Evolutionary conservation across 768 basidiomycete species (phyloP).

Genomic region (Hypholoma sublateritium): DNA sequence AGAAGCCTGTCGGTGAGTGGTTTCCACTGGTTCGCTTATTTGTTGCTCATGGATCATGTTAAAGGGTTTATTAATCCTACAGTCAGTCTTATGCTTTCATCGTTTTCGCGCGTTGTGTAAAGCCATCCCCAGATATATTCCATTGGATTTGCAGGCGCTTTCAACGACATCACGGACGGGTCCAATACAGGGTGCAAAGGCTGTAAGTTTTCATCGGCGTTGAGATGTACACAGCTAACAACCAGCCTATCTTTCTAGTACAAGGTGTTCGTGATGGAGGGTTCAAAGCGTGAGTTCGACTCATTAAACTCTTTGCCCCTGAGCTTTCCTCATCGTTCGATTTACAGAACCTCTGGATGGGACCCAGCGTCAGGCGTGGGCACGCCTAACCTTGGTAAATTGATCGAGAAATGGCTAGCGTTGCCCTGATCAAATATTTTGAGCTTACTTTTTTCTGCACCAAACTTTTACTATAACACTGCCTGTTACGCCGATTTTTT

Average conservation of each 20-base stretch:
- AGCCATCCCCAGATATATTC: slow-evolving; percentile 19
- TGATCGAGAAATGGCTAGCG: slow-evolving; percentile 37
- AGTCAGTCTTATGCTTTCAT: slow-evolving; percentile 18
- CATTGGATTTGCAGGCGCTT: slow-evolving; percentile 30
- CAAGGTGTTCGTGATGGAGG: slow-evolving; percentile 32
- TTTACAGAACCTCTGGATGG: slow-evolving; percentile 36
- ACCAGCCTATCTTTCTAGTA: slow-evolving; percentile 20
- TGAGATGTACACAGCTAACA: neutral
- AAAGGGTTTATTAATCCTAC: slow-evolving; percentile 45
- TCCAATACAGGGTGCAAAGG: slow-evolving; percentile 48
- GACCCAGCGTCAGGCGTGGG: slow-evolving; percentile 49
- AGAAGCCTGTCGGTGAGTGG: slow-evolving; percentile 39
- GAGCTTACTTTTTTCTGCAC: too few relatives aligned
- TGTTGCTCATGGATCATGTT: neutral
- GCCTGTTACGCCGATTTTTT: too few relatives aligned
- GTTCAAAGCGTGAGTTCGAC: slow-evolving; percentile 32
- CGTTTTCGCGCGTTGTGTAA: slow-evolving; percentile 19
- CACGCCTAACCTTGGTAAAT: slow-evolving; percentile 40
- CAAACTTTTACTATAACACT: too few relatives aligned
- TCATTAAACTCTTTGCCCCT: neutral
- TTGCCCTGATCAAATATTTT: slow-evolving; percentile 23
- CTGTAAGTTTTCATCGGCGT: slow-evolving; percentile 17
- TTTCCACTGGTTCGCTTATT: neutral
- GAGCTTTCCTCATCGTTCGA: neutral
- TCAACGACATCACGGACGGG: slow-evolving; percentile 38